A percentile compares a stretch with the other conserved stretches of the same genome.
phyloP scores from a whole-genome alignment of 768 basidiomycete genomes.

The Podaxis sp. region DNA sequence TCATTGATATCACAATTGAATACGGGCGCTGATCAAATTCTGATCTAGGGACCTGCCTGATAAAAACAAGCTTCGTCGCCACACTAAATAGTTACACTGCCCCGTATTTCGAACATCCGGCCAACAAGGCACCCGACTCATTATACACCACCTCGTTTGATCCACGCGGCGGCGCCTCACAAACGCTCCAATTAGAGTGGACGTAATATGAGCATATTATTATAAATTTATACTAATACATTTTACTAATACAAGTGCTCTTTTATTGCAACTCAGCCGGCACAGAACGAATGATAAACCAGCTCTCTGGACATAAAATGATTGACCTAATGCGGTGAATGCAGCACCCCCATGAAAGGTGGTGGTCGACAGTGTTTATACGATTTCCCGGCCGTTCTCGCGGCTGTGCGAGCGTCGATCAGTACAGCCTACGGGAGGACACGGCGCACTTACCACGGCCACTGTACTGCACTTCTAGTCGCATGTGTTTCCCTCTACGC shows the following conservation, averaged over 20 bases:
- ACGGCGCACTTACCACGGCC: slow-evolving; percentile 50
- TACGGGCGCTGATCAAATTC: not conserved
- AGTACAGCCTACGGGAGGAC: slow-evolving; percentile 10
- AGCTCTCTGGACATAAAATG: slow-evolving; percentile 17
- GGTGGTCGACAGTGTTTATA: slow-evolving; percentile 44
- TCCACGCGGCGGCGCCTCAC: not conserved
- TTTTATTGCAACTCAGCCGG: not conserved
- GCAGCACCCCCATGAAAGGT: slow-evolving; percentile 69
- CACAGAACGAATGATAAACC: not conserved
- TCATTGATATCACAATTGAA: not conserved
- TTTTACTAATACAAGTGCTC: slow-evolving; percentile 7
- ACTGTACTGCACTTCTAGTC: slow-evolving; percentile 69
- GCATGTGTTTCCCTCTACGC: slow-evolving; percentile 60
- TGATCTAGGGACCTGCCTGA: not conserved
- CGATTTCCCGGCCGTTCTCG: slow-evolving; percentile 49
- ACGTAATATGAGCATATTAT: not conserved
- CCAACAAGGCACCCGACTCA: not conserved
- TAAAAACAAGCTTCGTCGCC: not conserved
- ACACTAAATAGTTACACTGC: not conserved
- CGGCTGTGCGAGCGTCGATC: slow-evolving; percentile 37
- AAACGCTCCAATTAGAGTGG: not conserved
- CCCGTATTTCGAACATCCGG: not conserved
- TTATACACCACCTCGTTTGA: not conserved
- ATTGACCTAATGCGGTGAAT: slow-evolving; percentile 28
- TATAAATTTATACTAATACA: not conserved